These are phyloP conservation scores for Camellia lanceoleosa DNA, from an alignment of 148 eudicot species.

Conservation along the genomic window DNA sequence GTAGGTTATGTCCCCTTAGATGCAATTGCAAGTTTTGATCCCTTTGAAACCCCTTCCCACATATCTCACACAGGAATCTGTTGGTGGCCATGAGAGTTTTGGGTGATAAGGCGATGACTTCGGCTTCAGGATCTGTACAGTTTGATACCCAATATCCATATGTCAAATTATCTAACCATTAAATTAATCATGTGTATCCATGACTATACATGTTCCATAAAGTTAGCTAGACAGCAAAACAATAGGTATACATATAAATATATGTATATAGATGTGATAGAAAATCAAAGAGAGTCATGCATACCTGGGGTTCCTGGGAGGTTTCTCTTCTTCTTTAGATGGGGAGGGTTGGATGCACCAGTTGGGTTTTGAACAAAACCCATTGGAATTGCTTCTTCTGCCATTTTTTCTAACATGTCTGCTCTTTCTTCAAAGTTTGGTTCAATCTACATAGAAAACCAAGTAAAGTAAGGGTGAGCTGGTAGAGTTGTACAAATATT, in stretches of 20 bases:
- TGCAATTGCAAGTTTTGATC: constrained; percentile 90
- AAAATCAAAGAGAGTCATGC: not conserved
- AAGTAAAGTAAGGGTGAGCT: not conserved
- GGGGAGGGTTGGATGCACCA: constrained; percentile 50
- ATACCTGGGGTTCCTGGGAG: constrained; percentile 73
- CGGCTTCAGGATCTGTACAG: constrained; percentile 86
- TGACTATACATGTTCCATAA: constrained; percentile 3
- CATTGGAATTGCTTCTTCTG: constrained; percentile 51
- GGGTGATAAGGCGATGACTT: constrained; percentile 86
- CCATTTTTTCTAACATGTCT: constrained; percentile 36
- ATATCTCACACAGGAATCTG: constrained; percentile 87
- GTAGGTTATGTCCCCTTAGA: constrained; percentile 86
- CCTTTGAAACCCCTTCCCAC: constrained; percentile 92
- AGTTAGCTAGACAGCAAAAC: not conserved
- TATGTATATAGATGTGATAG: not conserved
- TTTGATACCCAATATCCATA: not conserved
- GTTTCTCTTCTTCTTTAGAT: constrained; percentile 70
- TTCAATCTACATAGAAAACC: not conserved
- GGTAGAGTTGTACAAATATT: not conserved
- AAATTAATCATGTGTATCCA: constrained; percentile 1
- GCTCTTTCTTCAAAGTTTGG: not conserved
- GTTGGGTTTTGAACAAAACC: constrained; percentile 38
- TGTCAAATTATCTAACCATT: not conserved
- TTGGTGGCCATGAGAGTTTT: constrained; percentile 97
- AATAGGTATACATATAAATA: not conserved